These are phyloP conservation scores for Diaporthe nobilis DNA, from an alignment of 2,329 filamentous ascomycete species.

Conservation along the genomic window DNA sequence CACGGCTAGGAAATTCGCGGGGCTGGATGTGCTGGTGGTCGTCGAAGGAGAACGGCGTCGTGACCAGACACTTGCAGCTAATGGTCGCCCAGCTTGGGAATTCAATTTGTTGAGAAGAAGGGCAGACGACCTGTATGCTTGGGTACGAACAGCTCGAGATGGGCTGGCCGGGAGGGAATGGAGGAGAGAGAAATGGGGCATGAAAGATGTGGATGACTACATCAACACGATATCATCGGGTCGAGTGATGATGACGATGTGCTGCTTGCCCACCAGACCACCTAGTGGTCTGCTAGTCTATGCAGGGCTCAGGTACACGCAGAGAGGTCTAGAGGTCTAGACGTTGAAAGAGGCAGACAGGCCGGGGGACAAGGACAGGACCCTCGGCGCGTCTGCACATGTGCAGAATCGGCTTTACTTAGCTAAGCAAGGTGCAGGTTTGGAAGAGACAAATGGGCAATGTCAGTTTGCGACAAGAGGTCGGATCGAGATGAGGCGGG, in stretches of 20 bases:
- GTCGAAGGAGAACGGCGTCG: no score
- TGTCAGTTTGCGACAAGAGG: background rate
- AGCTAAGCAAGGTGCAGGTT: background rate
- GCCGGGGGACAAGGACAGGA: background rate
- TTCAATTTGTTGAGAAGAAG: background rate
- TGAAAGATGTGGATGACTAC: background rate
- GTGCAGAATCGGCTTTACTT: background rate
- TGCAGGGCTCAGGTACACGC: background rate
- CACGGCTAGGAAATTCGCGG: background rate
- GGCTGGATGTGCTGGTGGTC: background rate
- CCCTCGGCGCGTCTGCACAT: background rate
- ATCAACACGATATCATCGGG: background rate
- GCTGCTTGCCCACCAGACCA: background rate
- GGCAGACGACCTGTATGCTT: background rate
- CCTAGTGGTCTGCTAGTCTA: background rate
- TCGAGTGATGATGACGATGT: slow-evolving; percentile 4
- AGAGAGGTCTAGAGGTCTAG: no score
- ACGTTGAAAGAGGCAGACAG: no score
- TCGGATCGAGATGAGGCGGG: slow-evolving; percentile 10
- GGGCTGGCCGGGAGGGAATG: background rate
- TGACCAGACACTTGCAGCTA: background rate
- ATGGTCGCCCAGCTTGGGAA: background rate
- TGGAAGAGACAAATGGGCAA: background rate
- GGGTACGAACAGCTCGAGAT: background rate
- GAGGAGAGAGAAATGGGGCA: background rate